These are phyloP conservation scores for Chrysochromulina parva DNA, from an alignment of 78 protist genomes.

Conservation along the genomic window DNA sequence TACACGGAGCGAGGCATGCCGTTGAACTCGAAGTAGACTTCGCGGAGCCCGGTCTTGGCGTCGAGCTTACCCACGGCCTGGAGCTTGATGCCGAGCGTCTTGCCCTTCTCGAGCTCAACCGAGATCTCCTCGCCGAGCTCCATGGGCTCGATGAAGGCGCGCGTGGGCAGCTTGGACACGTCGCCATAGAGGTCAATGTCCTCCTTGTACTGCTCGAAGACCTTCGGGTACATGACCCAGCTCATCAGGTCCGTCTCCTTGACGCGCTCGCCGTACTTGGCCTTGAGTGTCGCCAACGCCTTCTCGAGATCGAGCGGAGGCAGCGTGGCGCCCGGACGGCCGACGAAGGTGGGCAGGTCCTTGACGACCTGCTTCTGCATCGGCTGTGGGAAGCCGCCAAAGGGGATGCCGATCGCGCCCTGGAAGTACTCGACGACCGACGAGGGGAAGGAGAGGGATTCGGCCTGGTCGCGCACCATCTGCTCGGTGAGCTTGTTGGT, in stretches of 20 bases:
- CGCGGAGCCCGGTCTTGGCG: not conserved
- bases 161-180: constrained; percentile 56
- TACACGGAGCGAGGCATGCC: constrained; percentile 62
- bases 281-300: not conserved
- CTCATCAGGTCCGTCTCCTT: not conserved
- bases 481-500: not conserved
- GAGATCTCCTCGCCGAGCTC: constrained; percentile 40
- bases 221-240: constrained; percentile 18
- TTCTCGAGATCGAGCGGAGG: constrained; percentile 35
- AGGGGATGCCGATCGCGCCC: constrained; percentile 51
- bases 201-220: constrained; percentile 9
- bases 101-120: constrained; percentile 49
- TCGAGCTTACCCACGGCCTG: not conserved
- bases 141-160: constrained; percentile 39
- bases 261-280: not conserved
- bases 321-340: constrained; percentile 67
- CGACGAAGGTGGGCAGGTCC: constrained; percentile 10
- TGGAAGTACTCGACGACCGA: constrained; percentile 68
- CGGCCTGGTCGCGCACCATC: not conserved
- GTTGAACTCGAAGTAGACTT: constrained; percentile 66
- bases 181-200: not conserved
- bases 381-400: constrained; percentile 78
- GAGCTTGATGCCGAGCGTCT: constrained; percentile 28
- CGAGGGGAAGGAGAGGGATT: constrained; percentile 61
- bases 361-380: constrained; percentile 39